Percentiles rank a stretch among this genome's conserved stretches.
These are phyloP conservation scores for Monoraphidium neglectum DNA, from an alignment of 139 green algal species.

Conservation along the genomic window DNA sequence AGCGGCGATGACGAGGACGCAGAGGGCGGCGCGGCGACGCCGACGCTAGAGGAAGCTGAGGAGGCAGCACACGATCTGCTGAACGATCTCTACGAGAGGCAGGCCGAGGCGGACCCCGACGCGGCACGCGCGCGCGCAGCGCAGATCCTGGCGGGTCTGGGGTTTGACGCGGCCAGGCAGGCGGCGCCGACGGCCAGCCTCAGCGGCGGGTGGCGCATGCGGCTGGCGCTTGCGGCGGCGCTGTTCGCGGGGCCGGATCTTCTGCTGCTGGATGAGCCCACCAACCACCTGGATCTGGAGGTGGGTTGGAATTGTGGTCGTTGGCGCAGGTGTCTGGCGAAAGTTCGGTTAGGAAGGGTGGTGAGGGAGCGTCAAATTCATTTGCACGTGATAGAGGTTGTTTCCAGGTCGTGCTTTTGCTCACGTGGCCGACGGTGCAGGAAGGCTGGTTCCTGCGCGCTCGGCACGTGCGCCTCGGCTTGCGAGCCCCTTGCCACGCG, in stretches of 20 bases:
- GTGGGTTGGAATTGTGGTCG: too few relatives aligned
- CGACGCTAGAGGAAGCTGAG: constrained; percentile 4
- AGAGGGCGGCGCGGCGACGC: neutral
- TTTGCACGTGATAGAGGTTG: too few relatives aligned
- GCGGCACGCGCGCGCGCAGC: too few relatives aligned
- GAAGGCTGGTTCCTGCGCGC: too few relatives aligned
- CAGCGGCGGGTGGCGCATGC: constrained; percentile 58
- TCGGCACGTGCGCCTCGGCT: too few relatives aligned
- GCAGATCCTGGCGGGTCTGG: constrained; percentile 28
- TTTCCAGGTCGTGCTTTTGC: too few relatives aligned
- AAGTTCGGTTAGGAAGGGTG: too few relatives aligned
- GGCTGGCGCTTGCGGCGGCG: constrained; percentile 49
- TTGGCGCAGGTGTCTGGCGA: too few relatives aligned
- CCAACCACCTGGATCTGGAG: constrained; percentile 61
- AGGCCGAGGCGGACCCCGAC: too few relatives aligned
- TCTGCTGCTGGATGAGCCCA: constrained; percentile 62
- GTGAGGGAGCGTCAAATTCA: too few relatives aligned
- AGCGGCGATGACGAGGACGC: too few relatives aligned
- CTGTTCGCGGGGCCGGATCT: constrained; percentile 54
- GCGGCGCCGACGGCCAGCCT: constrained; percentile 36
- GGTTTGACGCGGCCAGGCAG: constrained; percentile 38
- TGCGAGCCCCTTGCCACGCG: neutral
- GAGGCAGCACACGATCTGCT: constrained; percentile 13
- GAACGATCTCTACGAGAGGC: constrained; percentile 23
- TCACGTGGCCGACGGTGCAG: too few relatives aligned